phyloP scores from a whole-genome alignment of 2,329 filamentous ascomycete species.

The Camillea tinctor region DNA sequence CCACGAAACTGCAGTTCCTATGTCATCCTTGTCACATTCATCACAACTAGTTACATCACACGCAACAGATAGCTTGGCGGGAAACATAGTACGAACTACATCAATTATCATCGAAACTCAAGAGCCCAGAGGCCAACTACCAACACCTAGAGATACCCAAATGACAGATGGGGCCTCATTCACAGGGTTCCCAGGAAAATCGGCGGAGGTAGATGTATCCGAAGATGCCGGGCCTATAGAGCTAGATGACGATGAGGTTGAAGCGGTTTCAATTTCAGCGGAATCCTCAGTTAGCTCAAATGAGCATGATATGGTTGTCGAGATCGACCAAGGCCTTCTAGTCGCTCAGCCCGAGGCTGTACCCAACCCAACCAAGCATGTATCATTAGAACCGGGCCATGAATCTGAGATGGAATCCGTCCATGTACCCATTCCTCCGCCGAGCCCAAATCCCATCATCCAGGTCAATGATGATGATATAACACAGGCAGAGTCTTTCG shows the following conservation, averaged over 20 bases:
- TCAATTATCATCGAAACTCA: conserved; percentile 4
- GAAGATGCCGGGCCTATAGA: conserved; percentile 7
- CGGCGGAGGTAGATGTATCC: conserved; percentile 15
- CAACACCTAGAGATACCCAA: conserved; percentile 26
- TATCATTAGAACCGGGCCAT: background rate
- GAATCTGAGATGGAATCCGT: background rate
- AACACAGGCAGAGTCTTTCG: conserved; percentile 8
- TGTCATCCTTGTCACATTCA: conserved; percentile 24
- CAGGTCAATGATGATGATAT: conserved; percentile 18
- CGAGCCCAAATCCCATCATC: conserved; percentile 19
- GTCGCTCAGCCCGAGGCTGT: background rate
- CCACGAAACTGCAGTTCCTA: background rate
- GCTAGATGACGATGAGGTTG: background rate
- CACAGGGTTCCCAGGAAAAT: background rate
- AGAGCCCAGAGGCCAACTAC: conserved; percentile 17
- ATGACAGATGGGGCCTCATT: conserved; percentile 2
- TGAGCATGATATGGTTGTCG: background rate
- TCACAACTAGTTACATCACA: conserved; percentile 24
- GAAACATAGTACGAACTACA: conserved; percentile 10
- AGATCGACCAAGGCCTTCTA: background rate
- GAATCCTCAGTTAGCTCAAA: background rate
- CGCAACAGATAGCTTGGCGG: conserved; percentile 2
- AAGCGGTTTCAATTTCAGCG: background rate
- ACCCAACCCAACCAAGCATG: background rate
- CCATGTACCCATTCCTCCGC: conserved; percentile 8